These are phyloP conservation scores for Saccharomyces hybrid DNA, from an alignment of 1,139 yeast species.

Conservation along the genomic window DNA sequence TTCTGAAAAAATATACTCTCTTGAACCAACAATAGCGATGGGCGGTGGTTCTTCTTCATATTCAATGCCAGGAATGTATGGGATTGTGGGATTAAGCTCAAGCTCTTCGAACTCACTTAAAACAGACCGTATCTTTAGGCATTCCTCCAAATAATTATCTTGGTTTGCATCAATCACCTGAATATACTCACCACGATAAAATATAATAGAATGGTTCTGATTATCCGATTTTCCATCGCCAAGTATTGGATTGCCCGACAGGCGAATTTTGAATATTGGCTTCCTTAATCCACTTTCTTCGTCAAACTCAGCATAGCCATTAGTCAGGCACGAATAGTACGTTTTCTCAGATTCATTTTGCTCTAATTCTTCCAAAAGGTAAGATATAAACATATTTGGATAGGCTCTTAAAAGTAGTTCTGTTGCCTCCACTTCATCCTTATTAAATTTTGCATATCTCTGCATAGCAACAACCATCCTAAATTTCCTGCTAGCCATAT, in stretches of 20 bases:
- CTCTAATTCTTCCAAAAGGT: constrained; percentile 44
- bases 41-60: constrained; percentile 38
- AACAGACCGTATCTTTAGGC: constrained; percentile 70
- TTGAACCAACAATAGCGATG: constrained; percentile 81
- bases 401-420: constrained; percentile 51
- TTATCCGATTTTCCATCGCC: constrained; percentile 92
- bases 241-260: constrained; percentile 80
- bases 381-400: constrained; percentile 56
- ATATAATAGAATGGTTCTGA: constrained; percentile 71
- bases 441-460: constrained; percentile 44
- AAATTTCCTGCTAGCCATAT: constrained; percentile 57
- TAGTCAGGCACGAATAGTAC: constrained; percentile 59
- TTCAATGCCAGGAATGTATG: constrained; percentile 44
- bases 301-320: constrained; percentile 40
- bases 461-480: constrained; percentile 68
- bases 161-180: constrained; percentile 87
- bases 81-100: constrained; percentile 32
- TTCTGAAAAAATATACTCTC: constrained; percentile 84
- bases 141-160: constrained; percentile 80
- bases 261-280: constrained; percentile 47
- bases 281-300: constrained; percentile 37
- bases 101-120: constrained; percentile 72
- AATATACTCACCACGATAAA: constrained; percentile 78
- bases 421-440: constrained; percentile 49
- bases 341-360: constrained; percentile 27